Evolutionary conservation across 2,329 filamentous ascomycete species (phyloP).

Genomic region (Fusarium mexicanum): DNA sequence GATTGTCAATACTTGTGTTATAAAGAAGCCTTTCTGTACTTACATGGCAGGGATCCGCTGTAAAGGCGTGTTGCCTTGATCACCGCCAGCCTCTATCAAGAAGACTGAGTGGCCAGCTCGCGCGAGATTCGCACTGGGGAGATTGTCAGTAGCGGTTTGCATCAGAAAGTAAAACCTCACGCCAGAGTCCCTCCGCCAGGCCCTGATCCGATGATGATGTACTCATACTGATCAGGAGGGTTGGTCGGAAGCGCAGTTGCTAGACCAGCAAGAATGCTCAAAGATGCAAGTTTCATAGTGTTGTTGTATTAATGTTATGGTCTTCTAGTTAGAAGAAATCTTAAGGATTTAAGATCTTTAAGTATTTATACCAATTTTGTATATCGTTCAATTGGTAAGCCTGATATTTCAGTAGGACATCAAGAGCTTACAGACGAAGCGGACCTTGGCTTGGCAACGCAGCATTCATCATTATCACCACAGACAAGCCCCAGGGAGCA

Average conservation of each 20-base stretch:
- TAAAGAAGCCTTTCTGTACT: neutral
- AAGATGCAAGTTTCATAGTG: neutral
- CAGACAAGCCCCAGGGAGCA: neutral
- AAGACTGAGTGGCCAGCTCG: constrained; percentile 64
- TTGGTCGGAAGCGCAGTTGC: neutral
- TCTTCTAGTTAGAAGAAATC: neutral
- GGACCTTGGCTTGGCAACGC: neutral
- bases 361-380: neutral
- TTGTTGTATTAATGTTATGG: fast-evolving
- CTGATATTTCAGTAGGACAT: fast-evolving
- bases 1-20: fast-evolving
- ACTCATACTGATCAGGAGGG: constrained; percentile 56
- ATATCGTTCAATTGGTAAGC: neutral
- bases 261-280: neutral
- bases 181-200: constrained; percentile 64
- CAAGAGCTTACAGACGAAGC: neutral
- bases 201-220: constrained; percentile 67
- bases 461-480: neutral
- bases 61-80: constrained; percentile 51
- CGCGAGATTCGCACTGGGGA: constrained; percentile 57
- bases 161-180: neutral
- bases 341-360: fast-evolving
- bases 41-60: constrained; percentile 5
- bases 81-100: constrained; percentile 66
- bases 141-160: fast-evolving